Conservation (phyloP, 2,329 filamentous ascomycete genomes). For the Thyridium curvatum region DNA sequence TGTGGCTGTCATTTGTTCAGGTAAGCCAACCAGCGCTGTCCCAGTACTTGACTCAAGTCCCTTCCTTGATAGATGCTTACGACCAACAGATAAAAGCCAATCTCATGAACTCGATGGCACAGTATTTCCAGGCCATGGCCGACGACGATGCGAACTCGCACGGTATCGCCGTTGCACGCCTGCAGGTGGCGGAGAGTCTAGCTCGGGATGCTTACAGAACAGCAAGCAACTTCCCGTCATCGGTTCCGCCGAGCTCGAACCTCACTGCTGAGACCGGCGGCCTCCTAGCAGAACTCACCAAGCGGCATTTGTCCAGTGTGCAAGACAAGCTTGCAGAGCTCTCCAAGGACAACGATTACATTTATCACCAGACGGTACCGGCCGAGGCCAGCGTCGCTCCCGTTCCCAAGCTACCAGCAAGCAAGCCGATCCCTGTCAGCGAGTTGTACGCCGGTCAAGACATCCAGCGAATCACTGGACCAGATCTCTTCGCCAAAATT, state of each 20-base stretch:
- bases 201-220: slow-evolving; percentile 72
- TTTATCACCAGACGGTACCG: slow-evolving; percentile 91
- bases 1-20: slow-evolving; percentile 81
- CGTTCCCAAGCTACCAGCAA: slow-evolving; percentile 86
- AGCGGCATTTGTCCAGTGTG: slow-evolving; percentile 72
- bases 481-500: slow-evolving; percentile 94
- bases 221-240: slow-evolving; percentile 74
- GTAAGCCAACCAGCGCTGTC: slow-evolving; percentile 34
- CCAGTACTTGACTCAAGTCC: too few species aligned
- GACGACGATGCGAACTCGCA: slow-evolving; percentile 87
- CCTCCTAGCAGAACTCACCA: slow-evolving; percentile 72
- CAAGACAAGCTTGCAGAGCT: slow-evolving; percentile 74
- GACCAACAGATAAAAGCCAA: slow-evolving; percentile 62
- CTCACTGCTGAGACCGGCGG: slow-evolving; percentile 72
- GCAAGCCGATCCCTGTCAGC: slow-evolving; percentile 94
- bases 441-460: slow-evolving; percentile 96
- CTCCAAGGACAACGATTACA: slow-evolving; percentile 93
- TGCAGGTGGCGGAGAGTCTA: slow-evolving; percentile 73
- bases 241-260: slow-evolving; percentile 75
- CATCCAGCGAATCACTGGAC: slow-evolving; percentile 92
- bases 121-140: slow-evolving; percentile 88
- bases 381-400: slow-evolving; percentile 74
- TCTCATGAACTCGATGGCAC: slow-evolving; percentile 77
- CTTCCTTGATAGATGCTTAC: slow-evolving; percentile 1
- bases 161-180: slow-evolving; percentile 74